Evolutionary conservation across 1,284 basidiomycete genomes (phyloP).

Genomic region (Ustilago curta): DNA sequence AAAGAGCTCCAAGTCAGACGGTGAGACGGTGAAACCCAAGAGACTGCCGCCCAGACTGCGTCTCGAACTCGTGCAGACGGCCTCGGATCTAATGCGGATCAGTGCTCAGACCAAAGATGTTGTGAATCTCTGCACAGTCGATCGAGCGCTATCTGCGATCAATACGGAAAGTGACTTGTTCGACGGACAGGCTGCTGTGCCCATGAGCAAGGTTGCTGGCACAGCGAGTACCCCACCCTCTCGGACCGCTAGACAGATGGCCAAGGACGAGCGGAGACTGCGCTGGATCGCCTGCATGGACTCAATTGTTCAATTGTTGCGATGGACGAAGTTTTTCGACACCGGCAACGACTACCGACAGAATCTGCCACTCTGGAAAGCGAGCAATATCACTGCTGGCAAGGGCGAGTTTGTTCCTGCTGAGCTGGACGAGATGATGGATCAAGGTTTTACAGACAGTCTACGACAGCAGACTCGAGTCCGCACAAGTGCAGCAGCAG

Average conservation of each 20-base stretch:
- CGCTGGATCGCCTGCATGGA: conserved; percentile 30
- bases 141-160: conserved; percentile 21
- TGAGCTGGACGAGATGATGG: conserved; percentile 30
- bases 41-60: not conserved
- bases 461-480: not conserved
- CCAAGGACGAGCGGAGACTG: conserved; percentile 9
- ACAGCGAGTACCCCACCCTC: not conserved
- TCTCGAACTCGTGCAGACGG: conserved; percentile 14
- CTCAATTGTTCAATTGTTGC: conserved; percentile 28
- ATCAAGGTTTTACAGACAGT: conserved; percentile 5
- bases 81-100: conserved; percentile 20
- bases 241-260: conserved; percentile 1
- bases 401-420: conserved; percentile 24
- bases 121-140: conserved; percentile 33
- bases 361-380: conserved; percentile 34
- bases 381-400: conserved; percentile 6
- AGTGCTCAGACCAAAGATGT: conserved; percentile 16
- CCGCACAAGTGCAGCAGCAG: conserved; percentile 10
- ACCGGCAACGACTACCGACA: conserved; percentile 33
- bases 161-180: not conserved
- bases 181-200: not conserved
- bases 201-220: not conserved
- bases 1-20: not conserved
- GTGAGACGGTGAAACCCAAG: not conserved
- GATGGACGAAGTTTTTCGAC: conserved; percentile 44